Evolutionary conservation across 2,329 filamentous ascomycete genomes (phyloP).

Genomic region (Pseudogymnoascus sp.): DNA sequence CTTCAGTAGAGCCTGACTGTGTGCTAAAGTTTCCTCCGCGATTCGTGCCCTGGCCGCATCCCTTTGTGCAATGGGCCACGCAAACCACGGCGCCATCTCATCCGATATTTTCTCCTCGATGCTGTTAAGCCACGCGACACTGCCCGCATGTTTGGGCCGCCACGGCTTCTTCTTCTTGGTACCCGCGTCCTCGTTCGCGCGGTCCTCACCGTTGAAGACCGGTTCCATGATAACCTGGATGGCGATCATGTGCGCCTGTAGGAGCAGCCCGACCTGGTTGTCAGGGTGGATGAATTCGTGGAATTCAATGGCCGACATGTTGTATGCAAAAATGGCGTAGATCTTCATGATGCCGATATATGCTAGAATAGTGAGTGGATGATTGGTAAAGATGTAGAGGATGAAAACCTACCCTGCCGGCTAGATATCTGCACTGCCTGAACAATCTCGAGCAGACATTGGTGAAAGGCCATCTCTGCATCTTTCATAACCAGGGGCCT

Average conservation of each 20-base stretch:
- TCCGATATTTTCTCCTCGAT: too few relatives aligned
- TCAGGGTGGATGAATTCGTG: constrained; percentile 16
- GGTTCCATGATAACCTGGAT: constrained; percentile 23
- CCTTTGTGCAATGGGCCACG: too few relatives aligned
- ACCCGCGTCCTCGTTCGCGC: constrained; percentile 5
- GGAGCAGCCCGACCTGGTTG: constrained; percentile 18
- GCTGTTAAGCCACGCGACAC: too few relatives aligned
- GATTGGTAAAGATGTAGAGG: not conserved
- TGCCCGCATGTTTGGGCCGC: too few relatives aligned
- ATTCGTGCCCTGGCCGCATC: too few relatives aligned
- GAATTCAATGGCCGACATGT: constrained; percentile 20
- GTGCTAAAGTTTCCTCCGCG: too few relatives aligned
- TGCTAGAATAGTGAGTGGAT: constrained; percentile 14
- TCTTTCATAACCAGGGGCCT: constrained; percentile 34
- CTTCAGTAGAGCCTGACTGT: too few relatives aligned
- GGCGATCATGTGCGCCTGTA: constrained; percentile 23
- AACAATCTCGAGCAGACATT: constrained; percentile 39
- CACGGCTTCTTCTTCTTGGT: too few relatives aligned
- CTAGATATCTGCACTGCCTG: constrained; percentile 20
- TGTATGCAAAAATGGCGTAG: constrained; percentile 18
- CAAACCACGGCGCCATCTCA: too few relatives aligned
- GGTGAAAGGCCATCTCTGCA: constrained; percentile 41
- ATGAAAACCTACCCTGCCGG: constrained; percentile 18
- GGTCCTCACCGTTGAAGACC: constrained; percentile 15
- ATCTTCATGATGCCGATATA: constrained; percentile 19